A percentile compares a stretch with the other conserved stretches of the same genome.
Evolutionary conservation across 768 basidiomycete genomes (phyloP).

Genomic region (Lactarius tabidus): DNA sequence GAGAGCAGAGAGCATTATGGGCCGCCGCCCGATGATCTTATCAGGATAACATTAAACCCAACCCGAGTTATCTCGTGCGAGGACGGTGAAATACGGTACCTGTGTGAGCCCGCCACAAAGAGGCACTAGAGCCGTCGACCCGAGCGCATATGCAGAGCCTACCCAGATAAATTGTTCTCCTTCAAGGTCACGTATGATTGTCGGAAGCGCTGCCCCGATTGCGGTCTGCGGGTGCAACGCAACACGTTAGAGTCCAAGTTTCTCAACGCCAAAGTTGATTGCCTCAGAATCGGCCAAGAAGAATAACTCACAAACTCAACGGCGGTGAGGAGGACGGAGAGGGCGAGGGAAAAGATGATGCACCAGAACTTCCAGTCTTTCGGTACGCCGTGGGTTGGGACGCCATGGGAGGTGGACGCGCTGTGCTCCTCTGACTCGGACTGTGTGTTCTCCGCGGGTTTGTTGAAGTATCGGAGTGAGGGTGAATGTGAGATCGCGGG

Average conservation of each 20-base stretch:
- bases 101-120: slow-evolving; percentile 29
- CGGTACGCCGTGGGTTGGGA: slow-evolving; percentile 8
- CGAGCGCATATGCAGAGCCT: slow-evolving; percentile 29
- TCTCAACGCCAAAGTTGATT: neutral
- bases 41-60: neutral
- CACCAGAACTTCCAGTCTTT: slow-evolving; percentile 26
- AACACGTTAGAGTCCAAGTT: neutral
- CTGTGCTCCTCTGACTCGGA: neutral
- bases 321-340: slow-evolving; percentile 16
- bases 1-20: slow-evolving; percentile 29
- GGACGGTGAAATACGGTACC: neutral
- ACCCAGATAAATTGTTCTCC: slow-evolving; percentile 28
- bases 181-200: slow-evolving; percentile 31
- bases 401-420: neutral
- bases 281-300: neutral
- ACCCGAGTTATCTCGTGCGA: neutral
- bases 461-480: neutral
- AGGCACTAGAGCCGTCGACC: slow-evolving; percentile 30
- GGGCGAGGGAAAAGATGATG: slow-evolving; percentile 21
- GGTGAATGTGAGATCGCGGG: too few relatives aligned
- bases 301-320: slow-evolving; percentile 17
- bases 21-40: slow-evolving; percentile 32
- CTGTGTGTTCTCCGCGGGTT: neutral
- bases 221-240: slow-evolving; percentile 8
- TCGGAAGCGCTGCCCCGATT: slow-evolving; percentile 31